Evolutionary conservation across 1,284 basidiomycete species (phyloP), one percentile per base, ranked within the genome.

Genomic region (Caloboletus inedulis): DNA sequence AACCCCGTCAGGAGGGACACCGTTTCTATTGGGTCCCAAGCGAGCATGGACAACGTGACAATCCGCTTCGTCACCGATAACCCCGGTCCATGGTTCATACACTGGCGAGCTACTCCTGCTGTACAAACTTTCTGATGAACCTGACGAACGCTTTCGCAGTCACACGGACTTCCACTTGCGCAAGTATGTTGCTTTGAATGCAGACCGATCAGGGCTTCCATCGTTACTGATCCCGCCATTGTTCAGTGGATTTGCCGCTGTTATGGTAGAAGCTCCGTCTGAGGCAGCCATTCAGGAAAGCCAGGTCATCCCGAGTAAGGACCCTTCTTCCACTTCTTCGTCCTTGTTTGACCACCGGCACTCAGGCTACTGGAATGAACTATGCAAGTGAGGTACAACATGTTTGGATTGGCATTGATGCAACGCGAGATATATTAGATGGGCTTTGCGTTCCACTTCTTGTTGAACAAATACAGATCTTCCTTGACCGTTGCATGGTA

Each of bases 11-110:
- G 61, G 39, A 53, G 62, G 29, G 56, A 68, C 43, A 63, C 56
- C n/a, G 48, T 59, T 47, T 65, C 62, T 2, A 61, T 60, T 7
- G 68, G 66, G 25, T 49, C 49, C 7, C 54, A 56, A 36, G 59
- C 58, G 6, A 49, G 42, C 23, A 49, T 43, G 8, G 66, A 68
- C 36, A 61, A 63, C 10, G 68, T 73, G 19, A 72, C 65, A 0
- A 60, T 71, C 43, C 61, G 70, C 6, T 70, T 71, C 49, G 50
- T 56, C 18, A 71, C 67, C 6, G 59, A 69, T 41, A 69, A 71
- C 42, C 58, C 65, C 2, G 69, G 63, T 9, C 66, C 64, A 34
- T 70, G 57, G 62, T 58, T 62, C 23, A 46, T 68, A 45, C 65
- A 65, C 31, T 64, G 62, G 63, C 53, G 27, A 48, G 53, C 40